Conservation (phyloP, 2,329 filamentous ascomycete genomes). For the Dactylellina cionopaga region DNA sequence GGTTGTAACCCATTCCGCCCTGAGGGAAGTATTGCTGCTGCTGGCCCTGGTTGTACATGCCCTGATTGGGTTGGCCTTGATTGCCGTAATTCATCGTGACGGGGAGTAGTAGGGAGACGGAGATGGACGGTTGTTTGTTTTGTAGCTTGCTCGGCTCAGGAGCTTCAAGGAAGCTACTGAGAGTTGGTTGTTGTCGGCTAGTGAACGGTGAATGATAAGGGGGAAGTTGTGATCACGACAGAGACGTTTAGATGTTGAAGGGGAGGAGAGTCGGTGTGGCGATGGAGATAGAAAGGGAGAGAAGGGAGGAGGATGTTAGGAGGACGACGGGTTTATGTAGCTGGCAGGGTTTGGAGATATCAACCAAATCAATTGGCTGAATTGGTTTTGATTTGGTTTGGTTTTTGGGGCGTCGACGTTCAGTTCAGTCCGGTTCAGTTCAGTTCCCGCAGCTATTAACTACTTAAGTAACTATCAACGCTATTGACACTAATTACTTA, state of each 20-base stretch:
- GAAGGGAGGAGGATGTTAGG: constrained; percentile 1
- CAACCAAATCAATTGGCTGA: background rate
- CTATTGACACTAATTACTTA: no score
- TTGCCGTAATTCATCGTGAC: constrained; percentile 28
- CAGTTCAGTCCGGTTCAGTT: background rate
- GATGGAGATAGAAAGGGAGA: constrained; percentile 22
- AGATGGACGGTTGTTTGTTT: constrained; percentile 29
- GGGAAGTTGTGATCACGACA: constrained; percentile 51
- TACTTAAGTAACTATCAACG: no score
- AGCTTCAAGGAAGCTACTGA: constrained; percentile 57
- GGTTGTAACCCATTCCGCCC: constrained; percentile 64
- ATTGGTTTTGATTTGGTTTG: no score
- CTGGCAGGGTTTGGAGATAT: no score
- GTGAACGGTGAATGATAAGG: constrained; percentile 50
- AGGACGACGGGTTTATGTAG: constrained; percentile 14
- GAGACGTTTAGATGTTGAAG: background rate
- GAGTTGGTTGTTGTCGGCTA: constrained; percentile 52
- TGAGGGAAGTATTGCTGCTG: constrained; percentile 64
- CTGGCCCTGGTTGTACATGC: constrained; percentile 55
- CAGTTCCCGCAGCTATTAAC: no score
- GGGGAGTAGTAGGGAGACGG: constrained; percentile 5
- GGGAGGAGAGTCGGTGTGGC: constrained; percentile 26
- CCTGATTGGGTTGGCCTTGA: constrained; percentile 51
- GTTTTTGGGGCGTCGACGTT: constrained; percentile 15
- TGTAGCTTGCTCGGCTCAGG: constrained; percentile 23